phyloP scores from a whole-genome alignment of 495 filamentous ascomycete species.

The Annulohypoxylon moriforme region DNA sequence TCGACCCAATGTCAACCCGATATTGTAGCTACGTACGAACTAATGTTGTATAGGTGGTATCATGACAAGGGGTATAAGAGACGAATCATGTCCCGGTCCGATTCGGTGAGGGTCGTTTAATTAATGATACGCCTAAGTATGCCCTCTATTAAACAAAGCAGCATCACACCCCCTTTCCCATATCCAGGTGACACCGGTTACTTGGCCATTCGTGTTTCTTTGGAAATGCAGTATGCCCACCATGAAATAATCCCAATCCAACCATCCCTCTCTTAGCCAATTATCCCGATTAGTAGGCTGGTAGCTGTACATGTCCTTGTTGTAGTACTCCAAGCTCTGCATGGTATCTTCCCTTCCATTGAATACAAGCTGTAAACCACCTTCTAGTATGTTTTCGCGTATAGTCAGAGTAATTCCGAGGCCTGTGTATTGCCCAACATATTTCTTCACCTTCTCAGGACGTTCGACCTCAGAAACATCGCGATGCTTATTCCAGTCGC shows the following conservation, averaged over 20 bases:
- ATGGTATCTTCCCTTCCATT: neutral
- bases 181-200: neutral
- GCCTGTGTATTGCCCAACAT: neutral
- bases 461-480: neutral
- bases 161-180: constrained; percentile 10
- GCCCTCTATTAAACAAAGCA: neutral
- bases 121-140: neutral
- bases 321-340: constrained; percentile 5
- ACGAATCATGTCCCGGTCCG: neutral
- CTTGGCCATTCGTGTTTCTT: neutral
- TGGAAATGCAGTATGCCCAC: neutral
- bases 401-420: neutral
- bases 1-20: neutral
- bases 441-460: neutral
- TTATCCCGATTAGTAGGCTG: neutral
- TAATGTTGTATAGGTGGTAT: neutral
- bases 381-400: neutral
- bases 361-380: neutral
- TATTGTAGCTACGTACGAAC: neutral
- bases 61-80: neutral
- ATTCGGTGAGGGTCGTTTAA: neutral
- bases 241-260: constrained; percentile 3
- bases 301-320: constrained; percentile 9
- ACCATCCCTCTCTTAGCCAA: neutral
- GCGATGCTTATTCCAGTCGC: neutral